Evolutionary conservation across 768 basidiomycete genomes (phyloP).

Genomic region (Psilocybe azurescens): DNA sequence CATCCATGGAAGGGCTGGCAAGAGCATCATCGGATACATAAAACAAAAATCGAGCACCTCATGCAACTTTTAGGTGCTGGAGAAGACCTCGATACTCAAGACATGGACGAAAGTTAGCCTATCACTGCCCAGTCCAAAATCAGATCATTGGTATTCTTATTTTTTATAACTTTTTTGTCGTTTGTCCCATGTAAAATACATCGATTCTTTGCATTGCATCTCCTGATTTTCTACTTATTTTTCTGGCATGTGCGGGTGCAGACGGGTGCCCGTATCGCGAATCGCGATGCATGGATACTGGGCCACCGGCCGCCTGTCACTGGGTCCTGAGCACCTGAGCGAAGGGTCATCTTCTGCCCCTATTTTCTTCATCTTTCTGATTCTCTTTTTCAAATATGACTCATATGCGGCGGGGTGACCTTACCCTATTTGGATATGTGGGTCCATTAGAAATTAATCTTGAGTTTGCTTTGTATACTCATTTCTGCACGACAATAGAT

Average conservation of each 20-base stretch:
- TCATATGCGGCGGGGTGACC: too few species aligned
- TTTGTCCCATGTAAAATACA: not conserved
- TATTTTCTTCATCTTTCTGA: not conserved
- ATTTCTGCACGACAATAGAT: too few species aligned
- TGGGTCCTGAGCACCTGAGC: too few species aligned
- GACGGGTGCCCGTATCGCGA: too few species aligned
- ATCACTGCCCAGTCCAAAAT: not conserved
- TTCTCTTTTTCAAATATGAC: too few species aligned
- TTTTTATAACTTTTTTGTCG: not conserved
- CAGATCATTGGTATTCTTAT: not conserved
- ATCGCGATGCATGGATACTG: too few species aligned
- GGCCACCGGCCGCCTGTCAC: too few species aligned
- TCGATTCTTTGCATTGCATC: not conserved
- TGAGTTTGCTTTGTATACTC: too few species aligned
- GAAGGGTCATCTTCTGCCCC: too few species aligned
- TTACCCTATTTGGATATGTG: too few species aligned
- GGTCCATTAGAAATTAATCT: too few species aligned
- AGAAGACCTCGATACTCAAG: slow-evolving; percentile 46
- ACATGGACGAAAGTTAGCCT: slow-evolving; percentile 25
- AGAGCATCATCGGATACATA: slow-evolving; percentile 89
- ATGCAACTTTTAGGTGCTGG: slow-evolving; percentile 66
- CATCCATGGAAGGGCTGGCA: slow-evolving; percentile 97
- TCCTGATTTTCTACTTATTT: not conserved
- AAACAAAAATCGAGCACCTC: slow-evolving; percentile 83
- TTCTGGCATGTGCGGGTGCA: not conserved